phyloP scores from a whole-genome alignment of 371 early-diverging fungal species.

The Batrachochytrium dendrobatidis region DNA sequence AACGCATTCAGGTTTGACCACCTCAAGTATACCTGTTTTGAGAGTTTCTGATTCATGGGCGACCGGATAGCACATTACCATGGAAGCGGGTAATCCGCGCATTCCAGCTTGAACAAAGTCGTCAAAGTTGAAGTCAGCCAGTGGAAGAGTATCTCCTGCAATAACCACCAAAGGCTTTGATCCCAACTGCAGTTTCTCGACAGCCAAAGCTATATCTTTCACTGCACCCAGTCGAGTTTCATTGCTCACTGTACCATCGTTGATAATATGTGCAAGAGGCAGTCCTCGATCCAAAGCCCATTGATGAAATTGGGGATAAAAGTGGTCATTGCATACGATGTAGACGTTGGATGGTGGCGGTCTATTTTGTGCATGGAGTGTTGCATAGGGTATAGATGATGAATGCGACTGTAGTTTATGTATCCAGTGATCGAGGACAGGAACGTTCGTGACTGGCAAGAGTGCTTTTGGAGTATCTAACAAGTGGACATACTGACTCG shows the following conservation, averaged over 20 bases:
- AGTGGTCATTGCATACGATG: slow-evolving; percentile 31
- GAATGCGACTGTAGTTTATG: neutral
- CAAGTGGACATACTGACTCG: neutral
- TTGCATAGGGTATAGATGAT: neutral
- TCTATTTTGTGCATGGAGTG: neutral
- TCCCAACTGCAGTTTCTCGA: slow-evolving; percentile 23
- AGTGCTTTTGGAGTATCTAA: slow-evolving; percentile 26
- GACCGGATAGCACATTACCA: slow-evolving; percentile 46
- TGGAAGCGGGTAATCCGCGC: slow-evolving; percentile 8
- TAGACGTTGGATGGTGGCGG: neutral
- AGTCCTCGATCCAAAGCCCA: slow-evolving; percentile 41
- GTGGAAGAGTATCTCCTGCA: slow-evolving; percentile 53
- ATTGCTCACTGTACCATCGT: slow-evolving; percentile 46
- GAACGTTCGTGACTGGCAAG: slow-evolving; percentile 21
- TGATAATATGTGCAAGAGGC: slow-evolving; percentile 39
- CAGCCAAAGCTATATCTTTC: slow-evolving; percentile 46
- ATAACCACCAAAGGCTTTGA: slow-evolving; percentile 40
- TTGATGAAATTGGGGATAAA: slow-evolving; percentile 33
- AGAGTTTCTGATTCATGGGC: slow-evolving; percentile 29
- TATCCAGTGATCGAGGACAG: slow-evolving; percentile 27
- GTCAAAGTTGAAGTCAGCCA: slow-evolving; percentile 43
- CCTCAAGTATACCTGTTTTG: slow-evolving; percentile 54
- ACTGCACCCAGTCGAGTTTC: slow-evolving; percentile 54
- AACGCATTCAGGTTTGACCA: slow-evolving; percentile 15
- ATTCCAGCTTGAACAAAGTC: slow-evolving; percentile 14